These are phyloP conservation scores for Komagataella ulmi DNA, from an alignment of 805 yeast genomes.

Conservation along the genomic window DNA sequence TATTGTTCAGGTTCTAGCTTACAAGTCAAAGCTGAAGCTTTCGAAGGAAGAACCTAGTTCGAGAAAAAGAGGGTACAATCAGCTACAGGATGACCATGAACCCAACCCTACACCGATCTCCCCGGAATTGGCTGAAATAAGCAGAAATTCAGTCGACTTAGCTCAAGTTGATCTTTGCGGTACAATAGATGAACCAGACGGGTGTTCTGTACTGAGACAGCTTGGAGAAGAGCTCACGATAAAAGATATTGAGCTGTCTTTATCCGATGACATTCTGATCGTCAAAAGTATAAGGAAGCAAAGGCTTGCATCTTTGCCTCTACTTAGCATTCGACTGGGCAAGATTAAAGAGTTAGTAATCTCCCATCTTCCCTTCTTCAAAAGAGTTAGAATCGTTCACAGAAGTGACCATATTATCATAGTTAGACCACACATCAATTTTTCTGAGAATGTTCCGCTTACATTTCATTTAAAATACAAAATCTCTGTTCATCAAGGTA, in stretches of 20 bases:
- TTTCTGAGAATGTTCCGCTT: neutral
- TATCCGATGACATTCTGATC: neutral
- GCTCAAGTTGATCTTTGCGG: neutral
- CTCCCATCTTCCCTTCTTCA: neutral
- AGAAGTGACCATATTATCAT: neutral
- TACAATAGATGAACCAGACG: neutral
- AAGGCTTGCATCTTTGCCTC: neutral
- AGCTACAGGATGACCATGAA: neutral
- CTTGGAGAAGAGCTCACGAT: neutral
- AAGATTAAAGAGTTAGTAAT: neutral
- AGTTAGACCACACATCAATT: neutral
- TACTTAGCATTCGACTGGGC: neutral
- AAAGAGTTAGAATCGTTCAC: neutral
- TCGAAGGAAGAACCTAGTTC: neutral
- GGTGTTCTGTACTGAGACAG: neutral
- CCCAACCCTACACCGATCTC: neutral
- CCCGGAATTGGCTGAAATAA: neutral
- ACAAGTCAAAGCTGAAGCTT: neutral
- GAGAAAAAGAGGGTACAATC: neutral
- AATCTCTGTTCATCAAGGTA: neutral
- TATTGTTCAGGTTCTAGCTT: neutral
- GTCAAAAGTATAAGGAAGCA: neutral
- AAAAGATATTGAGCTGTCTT: neutral
- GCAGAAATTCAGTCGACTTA: neutral
- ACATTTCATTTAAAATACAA: neutral